These are phyloP conservation scores for Lentithecium fluviatile DNA, from an alignment of 495 filamentous ascomycete species.

Conservation along the genomic window DNA sequence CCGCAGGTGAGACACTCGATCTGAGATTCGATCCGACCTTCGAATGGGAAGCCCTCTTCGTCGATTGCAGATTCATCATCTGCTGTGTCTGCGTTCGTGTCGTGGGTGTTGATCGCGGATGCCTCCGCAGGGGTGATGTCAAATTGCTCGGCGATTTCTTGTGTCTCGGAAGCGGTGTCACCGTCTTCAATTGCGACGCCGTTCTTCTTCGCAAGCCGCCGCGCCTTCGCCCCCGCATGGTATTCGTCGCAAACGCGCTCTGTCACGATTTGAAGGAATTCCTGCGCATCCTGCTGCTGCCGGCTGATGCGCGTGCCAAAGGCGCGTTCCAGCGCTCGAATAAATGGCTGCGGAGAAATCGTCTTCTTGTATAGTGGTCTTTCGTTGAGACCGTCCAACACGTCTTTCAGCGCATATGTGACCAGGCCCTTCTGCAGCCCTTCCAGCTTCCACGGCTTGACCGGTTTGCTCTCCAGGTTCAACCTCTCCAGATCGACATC, in stretches of 20 bases:
- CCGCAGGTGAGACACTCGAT: constrained; percentile 88
- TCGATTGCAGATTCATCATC: constrained; percentile 17
- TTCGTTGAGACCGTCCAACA: constrained; percentile 91
- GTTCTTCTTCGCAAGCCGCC: constrained; percentile 46
- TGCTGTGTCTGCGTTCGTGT: background rate
- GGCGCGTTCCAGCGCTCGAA: constrained; percentile 75
- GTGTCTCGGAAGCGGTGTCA: constrained; percentile 17
- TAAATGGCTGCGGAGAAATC: constrained; percentile 79
- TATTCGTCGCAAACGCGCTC: constrained; percentile 93
- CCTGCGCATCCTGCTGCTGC: constrained; percentile 97
- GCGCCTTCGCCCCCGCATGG: constrained; percentile 73
- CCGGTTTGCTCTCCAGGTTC: constrained; percentile 24
- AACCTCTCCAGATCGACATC: constrained; percentile 51
- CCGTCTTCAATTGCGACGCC: constrained; percentile 8
- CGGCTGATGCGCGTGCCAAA: constrained; percentile 88
- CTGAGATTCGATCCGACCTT: constrained; percentile 83
- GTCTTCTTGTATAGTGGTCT: constrained; percentile 91
- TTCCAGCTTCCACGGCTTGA: constrained; percentile 63
- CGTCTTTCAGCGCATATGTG: constrained; percentile 85
- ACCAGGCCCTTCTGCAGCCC: constrained; percentile 77
- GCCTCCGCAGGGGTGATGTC: constrained; percentile 9
- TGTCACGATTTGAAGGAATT: constrained; percentile 90
- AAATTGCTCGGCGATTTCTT: constrained; percentile 27
- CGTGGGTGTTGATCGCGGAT: background rate
- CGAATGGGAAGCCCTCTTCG: constrained; percentile 80